Percentiles rank a stretch among this genome's conserved stretches.
These are phyloP conservation scores for Scutellaria baicalensis DNA, from an alignment of 257 asterid species.

Conservation along the genomic window DNA sequence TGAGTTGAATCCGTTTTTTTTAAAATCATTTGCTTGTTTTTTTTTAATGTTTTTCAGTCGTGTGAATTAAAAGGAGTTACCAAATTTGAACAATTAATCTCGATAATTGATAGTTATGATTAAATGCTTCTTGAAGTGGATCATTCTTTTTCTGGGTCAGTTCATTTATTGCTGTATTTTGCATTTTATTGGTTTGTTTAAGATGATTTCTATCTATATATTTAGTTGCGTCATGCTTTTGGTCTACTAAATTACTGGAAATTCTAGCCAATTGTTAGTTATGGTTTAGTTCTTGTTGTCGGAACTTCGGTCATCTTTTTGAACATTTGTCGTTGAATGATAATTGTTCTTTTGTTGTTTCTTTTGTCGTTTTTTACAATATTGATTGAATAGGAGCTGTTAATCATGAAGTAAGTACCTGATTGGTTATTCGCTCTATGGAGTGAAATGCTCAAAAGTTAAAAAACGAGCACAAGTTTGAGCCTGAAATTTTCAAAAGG, in stretches of 20 bases:
- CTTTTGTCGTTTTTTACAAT: not conserved
- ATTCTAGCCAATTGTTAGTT: not conserved
- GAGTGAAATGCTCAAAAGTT: not conserved
- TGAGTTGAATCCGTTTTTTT: conserved; percentile 10
- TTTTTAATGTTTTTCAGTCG: not conserved
- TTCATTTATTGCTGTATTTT: not conserved
- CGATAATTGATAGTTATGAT: not conserved
- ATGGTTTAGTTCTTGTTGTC: not conserved
- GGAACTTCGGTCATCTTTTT: not conserved
- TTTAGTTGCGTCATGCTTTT: not conserved
- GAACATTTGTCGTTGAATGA: not conserved
- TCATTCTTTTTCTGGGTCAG: not conserved
- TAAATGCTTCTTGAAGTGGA: not conserved
- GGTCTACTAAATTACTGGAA: not conserved
- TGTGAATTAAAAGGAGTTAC: not conserved
- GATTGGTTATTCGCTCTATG: not conserved
- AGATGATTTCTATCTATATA: not conserved
- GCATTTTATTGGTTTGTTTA: not conserved
- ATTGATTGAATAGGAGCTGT: not conserved
- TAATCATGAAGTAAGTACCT: not conserved
- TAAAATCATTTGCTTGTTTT: not conserved
- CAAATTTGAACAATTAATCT: conserved; percentile 3
- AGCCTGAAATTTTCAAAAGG: not conserved
- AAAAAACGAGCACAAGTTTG: not conserved
- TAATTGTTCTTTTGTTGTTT: not conserved